These are phyloP conservation scores for Stromatinia cepivora DNA, from an alignment of 2,329 filamentous ascomycete genomes.

Conservation along the genomic window DNA sequence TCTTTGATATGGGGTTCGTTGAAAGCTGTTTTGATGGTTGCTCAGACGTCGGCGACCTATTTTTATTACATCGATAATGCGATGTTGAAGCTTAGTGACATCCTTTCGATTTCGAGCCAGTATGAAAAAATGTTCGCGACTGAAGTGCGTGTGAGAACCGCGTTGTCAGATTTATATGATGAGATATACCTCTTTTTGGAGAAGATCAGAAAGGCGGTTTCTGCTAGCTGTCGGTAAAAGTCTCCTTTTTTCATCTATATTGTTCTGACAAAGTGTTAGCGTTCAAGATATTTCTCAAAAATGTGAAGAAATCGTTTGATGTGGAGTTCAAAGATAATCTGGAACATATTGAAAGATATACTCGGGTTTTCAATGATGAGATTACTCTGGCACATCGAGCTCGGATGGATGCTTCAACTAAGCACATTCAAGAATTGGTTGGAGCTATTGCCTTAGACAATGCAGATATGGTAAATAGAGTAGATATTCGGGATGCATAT, in stretches of 20 bases:
- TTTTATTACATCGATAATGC: constrained; percentile 19
- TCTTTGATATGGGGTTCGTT: constrained; percentile 21
- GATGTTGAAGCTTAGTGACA: constrained; percentile 18
- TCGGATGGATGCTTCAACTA: constrained; percentile 13
- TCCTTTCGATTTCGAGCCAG: constrained; percentile 13
- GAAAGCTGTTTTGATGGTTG: constrained; percentile 20
- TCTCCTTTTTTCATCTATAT: too few relatives aligned
- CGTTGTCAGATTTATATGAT: constrained; percentile 15
- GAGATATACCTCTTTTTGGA: constrained; percentile 21
- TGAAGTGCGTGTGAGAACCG: constrained; percentile 12
- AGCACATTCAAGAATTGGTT: constrained; percentile 13
- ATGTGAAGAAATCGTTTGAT: constrained; percentile 16
- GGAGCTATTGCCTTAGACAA: constrained; percentile 11
- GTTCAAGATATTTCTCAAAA: constrained; percentile 15
- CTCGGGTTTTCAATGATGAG: constrained; percentile 21
- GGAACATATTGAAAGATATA: constrained; percentile 21
- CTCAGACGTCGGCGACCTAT: constrained; percentile 21
- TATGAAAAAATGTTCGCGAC: constrained; percentile 22
- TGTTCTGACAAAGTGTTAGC: background rate
- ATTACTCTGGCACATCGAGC: constrained; percentile 18
- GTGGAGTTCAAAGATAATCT: constrained; percentile 19
- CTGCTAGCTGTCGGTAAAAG: constrained; percentile 3
- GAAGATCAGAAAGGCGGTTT: constrained; percentile 14
- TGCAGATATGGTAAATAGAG: background rate
- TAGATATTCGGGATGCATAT: background rate